These are phyloP conservation scores for Neurospora sp. DNA, from an alignment of 495 filamentous ascomycete genomes.

Conservation along the genomic window DNA sequence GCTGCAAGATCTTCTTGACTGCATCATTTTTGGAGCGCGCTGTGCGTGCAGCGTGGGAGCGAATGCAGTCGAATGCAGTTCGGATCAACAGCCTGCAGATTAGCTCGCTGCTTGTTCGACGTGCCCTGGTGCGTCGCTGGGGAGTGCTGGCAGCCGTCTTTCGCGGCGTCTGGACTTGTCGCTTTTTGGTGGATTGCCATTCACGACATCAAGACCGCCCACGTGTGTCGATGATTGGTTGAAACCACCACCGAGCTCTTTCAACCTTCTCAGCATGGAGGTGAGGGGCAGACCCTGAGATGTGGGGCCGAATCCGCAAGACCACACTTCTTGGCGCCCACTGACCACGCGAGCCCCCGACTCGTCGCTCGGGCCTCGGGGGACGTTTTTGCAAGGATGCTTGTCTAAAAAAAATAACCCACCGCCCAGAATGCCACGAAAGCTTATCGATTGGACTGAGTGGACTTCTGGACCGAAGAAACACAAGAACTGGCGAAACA, in stretches of 20 bases:
- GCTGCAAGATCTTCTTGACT: neutral
- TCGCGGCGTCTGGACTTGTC: neutral
- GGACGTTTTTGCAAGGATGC: neutral
- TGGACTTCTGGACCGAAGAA: neutral
- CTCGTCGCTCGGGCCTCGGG: neutral
- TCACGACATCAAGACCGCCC: neutral
- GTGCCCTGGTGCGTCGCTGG: neutral
- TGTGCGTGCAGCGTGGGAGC: neutral
- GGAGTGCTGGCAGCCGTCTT: neutral
- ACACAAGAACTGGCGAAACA: neutral
- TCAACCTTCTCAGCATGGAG: neutral
- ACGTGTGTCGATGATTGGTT: slow-evolving; percentile 14
- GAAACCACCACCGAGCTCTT: neutral
- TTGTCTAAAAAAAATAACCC: neutral
- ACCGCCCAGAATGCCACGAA: neutral
- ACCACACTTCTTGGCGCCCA: neutral
- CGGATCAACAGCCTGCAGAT: slow-evolving; percentile 2
- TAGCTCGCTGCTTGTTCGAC: too few relatives aligned
- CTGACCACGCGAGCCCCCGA: neutral
- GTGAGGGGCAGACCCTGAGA: neutral
- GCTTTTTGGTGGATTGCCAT: slow-evolving; percentile 3
- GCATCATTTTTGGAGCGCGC: neutral
- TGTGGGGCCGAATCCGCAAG: neutral
- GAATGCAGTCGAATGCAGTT: neutral
- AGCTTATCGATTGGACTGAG: neutral